Conservation (phyloP, 495 filamentous ascomycete species). For the Penicillium macrosclerotiorum region DNA sequence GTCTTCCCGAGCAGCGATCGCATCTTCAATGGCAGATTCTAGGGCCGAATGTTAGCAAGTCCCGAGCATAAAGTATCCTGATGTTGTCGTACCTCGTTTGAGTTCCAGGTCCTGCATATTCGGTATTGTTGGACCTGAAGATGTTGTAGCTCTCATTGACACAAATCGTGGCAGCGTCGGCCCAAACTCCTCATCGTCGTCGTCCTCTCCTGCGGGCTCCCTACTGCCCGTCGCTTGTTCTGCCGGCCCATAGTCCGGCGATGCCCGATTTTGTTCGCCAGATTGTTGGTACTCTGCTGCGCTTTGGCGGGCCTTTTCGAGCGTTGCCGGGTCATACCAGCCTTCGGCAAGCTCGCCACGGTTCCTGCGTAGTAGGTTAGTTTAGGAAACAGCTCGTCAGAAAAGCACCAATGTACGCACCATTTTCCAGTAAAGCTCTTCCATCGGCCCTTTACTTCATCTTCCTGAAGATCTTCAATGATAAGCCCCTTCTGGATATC, state of each 20-base stretch:
- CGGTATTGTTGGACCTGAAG: constrained; percentile 72
- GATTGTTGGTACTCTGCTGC: constrained; percentile 6
- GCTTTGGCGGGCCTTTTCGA: constrained; percentile 47
- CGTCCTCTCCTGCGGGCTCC: constrained; percentile 33
- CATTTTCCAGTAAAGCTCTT: constrained; percentile 91
- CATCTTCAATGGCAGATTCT: constrained; percentile 58
- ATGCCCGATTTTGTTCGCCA: constrained; percentile 17
- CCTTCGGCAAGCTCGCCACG: constrained; percentile 85
- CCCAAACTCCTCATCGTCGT: constrained; percentile 63
- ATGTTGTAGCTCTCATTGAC: constrained; percentile 17
- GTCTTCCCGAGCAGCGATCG: constrained; percentile 46
- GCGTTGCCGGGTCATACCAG: constrained; percentile 81
- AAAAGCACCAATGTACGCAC: constrained; percentile 45
- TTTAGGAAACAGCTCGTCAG: no score
- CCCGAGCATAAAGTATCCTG: neutral
- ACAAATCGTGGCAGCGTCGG: constrained; percentile 58
- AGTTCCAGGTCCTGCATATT: constrained; percentile 70
- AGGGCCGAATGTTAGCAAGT: neutral
- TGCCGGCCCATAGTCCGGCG: constrained; percentile 26
- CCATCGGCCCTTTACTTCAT: constrained; percentile 80
- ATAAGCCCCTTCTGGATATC: constrained; percentile 80
- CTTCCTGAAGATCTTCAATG: constrained; percentile 61
- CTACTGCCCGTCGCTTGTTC: constrained; percentile 7
- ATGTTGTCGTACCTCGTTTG: constrained; percentile 51
- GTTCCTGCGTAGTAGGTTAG: constrained; percentile 58